A percentile compares a stretch with the other conserved stretches of the same genome.
phyloP scores from a whole-genome alignment of 306 rosid species.

The Vachellia pachyceras region DNA sequence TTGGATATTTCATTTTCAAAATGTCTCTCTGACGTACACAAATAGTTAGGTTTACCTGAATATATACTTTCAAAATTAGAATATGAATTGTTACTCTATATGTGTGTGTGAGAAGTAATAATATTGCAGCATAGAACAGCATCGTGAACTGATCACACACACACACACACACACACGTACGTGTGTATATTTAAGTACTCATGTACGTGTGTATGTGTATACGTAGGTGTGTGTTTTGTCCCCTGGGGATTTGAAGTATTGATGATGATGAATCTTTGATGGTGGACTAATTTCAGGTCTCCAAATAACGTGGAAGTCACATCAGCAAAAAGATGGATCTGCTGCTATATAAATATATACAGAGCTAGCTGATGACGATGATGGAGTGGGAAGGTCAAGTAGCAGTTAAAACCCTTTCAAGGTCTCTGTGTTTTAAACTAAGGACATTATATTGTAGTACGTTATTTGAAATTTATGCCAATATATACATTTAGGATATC shows the following conservation, averaged over 20 bases:
- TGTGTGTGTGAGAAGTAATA: no score
- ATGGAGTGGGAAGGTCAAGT: conserved; percentile 8
- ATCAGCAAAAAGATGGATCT: not conserved
- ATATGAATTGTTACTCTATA: not conserved
- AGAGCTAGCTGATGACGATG: not conserved
- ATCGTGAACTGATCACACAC: not conserved
- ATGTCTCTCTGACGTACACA: not conserved
- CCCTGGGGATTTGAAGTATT: not conserved
- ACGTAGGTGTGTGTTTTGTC: not conserved
- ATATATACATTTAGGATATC: conserved; percentile 30
- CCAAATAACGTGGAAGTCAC: conserved; percentile 31
- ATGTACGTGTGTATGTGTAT: not conserved
- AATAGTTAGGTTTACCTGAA: not conserved
- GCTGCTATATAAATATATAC: not conserved
- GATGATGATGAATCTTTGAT: not conserved
- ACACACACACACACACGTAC: no score
- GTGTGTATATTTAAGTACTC: not conserved
- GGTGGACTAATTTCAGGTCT: conserved; percentile 31
- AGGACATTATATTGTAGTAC: conserved; percentile 19
- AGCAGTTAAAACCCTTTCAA: conserved; percentile 11
- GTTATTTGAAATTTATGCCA: conserved; percentile 38
- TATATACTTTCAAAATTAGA: not conserved
- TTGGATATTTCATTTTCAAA: not conserved
- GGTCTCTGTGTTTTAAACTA: conserved; percentile 30
- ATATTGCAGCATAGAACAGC: not conserved